Conservation (phyloP, 2,329 filamentous ascomycete genomes). For the Capronia americana region DNA sequence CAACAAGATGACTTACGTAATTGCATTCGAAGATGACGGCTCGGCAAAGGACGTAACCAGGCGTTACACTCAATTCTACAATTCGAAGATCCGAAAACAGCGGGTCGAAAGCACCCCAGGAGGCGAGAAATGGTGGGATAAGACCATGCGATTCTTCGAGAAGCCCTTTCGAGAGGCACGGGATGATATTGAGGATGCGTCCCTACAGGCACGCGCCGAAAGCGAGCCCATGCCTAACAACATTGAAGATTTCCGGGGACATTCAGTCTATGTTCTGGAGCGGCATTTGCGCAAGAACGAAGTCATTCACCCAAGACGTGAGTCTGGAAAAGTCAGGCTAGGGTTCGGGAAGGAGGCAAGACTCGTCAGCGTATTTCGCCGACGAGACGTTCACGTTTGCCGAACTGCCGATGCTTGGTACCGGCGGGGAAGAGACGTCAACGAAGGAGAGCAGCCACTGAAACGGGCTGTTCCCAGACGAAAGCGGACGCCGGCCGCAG, state of each 20-base stretch:
- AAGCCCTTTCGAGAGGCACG: constrained; percentile 63
- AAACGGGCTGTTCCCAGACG: constrained; percentile 69
- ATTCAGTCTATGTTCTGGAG: constrained; percentile 83
- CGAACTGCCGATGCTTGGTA: constrained; percentile 90
- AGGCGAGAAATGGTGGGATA: constrained; percentile 64
- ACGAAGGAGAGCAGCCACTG: constrained; percentile 76
- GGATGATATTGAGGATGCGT: constrained; percentile 82
- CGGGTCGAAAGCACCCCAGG: constrained; percentile 73
- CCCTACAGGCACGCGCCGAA: constrained; percentile 73
- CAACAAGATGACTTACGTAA: constrained; percentile 80
- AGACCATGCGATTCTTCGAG: constrained; percentile 51
- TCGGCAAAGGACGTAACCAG: constrained; percentile 83
- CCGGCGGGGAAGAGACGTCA: constrained; percentile 80
- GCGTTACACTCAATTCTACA: constrained; percentile 86
- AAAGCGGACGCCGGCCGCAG: constrained; percentile 41
- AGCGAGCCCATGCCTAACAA: constrained; percentile 85
- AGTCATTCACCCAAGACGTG: constrained; percentile 73
- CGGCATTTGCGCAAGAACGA: constrained; percentile 84
- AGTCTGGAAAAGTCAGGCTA: constrained; percentile 77
- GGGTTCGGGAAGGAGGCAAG: constrained; percentile 60
- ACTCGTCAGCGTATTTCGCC: constrained; percentile 80
- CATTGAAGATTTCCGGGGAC: constrained; percentile 84
- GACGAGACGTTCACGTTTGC: constrained; percentile 78
- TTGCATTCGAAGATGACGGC: constrained; percentile 83
- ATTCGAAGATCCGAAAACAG: constrained; percentile 82